Percentiles rank a stretch among this genome's conserved stretches.
Conservation (phyloP, 2,329 filamentous ascomycete species). For the Pezicula neosporulosa region DNA sequence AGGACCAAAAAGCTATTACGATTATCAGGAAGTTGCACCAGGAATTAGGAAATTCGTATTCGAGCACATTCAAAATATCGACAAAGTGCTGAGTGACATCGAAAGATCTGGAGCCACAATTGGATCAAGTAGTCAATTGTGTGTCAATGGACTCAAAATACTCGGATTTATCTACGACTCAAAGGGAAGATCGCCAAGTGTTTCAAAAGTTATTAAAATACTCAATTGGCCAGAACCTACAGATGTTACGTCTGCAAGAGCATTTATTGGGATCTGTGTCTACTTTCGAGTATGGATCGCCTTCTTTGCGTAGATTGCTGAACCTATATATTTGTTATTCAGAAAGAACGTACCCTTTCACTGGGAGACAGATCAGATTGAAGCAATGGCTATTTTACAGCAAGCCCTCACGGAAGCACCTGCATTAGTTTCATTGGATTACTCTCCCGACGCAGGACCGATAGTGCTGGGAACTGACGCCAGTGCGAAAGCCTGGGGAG, state of each 20-base stretch:
- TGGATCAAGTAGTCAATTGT: neutral
- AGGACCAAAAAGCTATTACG: neutral
- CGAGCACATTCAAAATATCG: neutral
- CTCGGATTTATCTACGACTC: too few species aligned
- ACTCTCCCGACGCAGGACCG: neutral
- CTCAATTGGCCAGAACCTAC: too few species aligned
- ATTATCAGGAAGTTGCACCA: neutral
- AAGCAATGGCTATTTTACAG: neutral
- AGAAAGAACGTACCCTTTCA: neutral
- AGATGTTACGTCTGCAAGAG: too few species aligned
- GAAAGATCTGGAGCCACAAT: neutral
- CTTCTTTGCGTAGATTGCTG: too few species aligned
- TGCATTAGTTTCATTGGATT: neutral
- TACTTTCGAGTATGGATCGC: too few species aligned
- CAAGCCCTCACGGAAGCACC: neutral
- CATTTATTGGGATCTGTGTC: too few species aligned
- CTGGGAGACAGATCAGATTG: neutral
- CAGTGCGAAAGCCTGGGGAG: too few species aligned
- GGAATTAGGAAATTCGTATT: neutral
- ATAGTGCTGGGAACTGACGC: slow-evolving; percentile 1
- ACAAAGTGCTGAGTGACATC: neutral
- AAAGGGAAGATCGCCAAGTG: too few species aligned
- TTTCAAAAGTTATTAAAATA: too few species aligned
- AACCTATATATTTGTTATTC: too few species aligned
- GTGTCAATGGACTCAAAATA: neutral